Evolutionary conservation across 495 filamentous ascomycete species (phyloP), one percentile per base, ranked within the genome.

Genomic region (Wilcoxina mikolae): DNA sequence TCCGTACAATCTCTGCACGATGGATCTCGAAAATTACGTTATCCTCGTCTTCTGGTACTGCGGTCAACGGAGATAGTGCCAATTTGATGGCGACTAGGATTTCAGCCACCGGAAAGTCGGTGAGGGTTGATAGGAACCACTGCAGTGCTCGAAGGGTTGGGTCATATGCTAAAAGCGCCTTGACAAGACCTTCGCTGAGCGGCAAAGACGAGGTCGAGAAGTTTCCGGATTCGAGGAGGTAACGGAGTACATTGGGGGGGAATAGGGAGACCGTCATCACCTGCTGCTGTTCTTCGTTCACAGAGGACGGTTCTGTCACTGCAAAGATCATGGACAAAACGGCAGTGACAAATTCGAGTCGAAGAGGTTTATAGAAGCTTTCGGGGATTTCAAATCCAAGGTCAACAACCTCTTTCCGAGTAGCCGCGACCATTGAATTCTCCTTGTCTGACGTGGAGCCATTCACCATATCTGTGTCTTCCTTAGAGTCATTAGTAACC

Each of bases 221-320:
- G 38, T 56, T 60, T 0, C 63, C 63, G 10, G 63, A 59, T 29
- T 65, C 63, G 15, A 65, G 56, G 25, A 66, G 62, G 54, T 62
- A 55, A 31, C 54, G 55, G 23, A 66, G 50, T 27, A 60, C 53
- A 24, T 59, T 62, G 23, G 63, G 49, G 10, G 63, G 53, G 43
- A 57, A 65, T 33, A 66, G 60, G 22, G 35, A 20, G 27, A 66
- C 43, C 3, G 41, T 50, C 9, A 66, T 49, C n/a, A n/a, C n/a
- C n/a, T n/a, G n/a, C 12, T 31, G 20, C 11, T 52, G 22, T 29
- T 43, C 39, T 25, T 10, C 45, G 7, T 55, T 27, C 25, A 33
- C 39, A 3, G 48, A 29, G n/a, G 51, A 24, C 18, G 22, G 44
- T 29, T 44, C 43, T 17, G 46, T 45, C 18, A 46, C 53, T 12